Conservation (phyloP, 306 rosid genomes). For the Prunus campanulata region DNA sequence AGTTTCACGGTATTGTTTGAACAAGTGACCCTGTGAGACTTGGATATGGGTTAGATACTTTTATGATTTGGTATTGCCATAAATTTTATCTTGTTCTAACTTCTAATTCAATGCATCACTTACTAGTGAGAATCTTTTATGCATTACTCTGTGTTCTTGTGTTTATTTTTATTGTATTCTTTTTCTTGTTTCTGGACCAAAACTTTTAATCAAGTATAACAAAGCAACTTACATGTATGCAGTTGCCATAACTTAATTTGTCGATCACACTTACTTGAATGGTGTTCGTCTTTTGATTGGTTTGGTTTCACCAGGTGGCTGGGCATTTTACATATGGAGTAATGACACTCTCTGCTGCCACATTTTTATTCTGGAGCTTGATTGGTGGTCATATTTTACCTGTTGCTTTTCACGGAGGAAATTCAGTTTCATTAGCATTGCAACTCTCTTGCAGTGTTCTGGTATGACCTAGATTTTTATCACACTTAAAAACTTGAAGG, state of each 20-base stretch:
- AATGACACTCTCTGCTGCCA: constrained; percentile 82
- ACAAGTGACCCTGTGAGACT: not conserved
- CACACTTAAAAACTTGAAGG: not conserved
- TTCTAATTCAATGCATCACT: not conserved
- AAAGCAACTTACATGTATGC: not conserved
- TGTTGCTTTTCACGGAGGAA: constrained; percentile 63
- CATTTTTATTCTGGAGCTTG: constrained; percentile 81
- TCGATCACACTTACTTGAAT: not conserved
- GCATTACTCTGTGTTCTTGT: not conserved
- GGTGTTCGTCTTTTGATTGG: not conserved
- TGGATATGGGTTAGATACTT: not conserved
- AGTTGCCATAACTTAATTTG: not conserved
- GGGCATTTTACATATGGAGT: constrained; percentile 98
- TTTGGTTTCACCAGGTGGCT: constrained; percentile 64
- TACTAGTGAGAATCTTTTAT: not conserved
- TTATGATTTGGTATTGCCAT: not conserved
- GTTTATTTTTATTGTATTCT: not conserved
- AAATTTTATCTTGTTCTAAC: not conserved
- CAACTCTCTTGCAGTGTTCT: constrained; percentile 97
- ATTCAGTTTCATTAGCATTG: constrained; percentile 81
- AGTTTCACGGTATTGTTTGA: not conserved
- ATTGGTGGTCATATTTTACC: constrained; percentile 70
- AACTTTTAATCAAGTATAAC: not conserved
- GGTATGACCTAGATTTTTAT: constrained; percentile 51
- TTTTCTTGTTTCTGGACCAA: not conserved